Evolutionary conservation across 352 stramenopile species (phyloP), one percentile per base, ranked within the genome.

Genomic region (Globisporangium middletonii): DNA sequence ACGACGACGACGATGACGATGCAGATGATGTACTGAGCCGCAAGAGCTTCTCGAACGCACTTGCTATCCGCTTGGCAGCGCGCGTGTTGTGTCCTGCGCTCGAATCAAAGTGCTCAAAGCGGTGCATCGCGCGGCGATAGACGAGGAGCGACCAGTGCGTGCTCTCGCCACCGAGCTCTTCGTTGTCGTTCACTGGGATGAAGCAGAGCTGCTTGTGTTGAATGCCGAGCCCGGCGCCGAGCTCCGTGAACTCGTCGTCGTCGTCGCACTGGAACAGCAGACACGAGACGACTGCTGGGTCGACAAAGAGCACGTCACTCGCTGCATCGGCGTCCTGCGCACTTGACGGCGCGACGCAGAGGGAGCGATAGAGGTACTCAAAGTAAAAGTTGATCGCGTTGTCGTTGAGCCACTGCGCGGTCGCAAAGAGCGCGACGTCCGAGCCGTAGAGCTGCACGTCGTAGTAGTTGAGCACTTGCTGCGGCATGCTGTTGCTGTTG

Each of bases 341-440:
- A 8, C 1, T 28, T 4, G 43, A 48, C n/a, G 43, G n/a, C 30
- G 50, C 33, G 35, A 68, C 42, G 58, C 67, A 77, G 7, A 64
- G 30, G 7, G 75, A 77, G 37, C 81, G 77, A 33, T 73, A 75
- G 30, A 91, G 45, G 57, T 76, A 85, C 64, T 86, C 72, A 50
- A 94, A 75, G 65, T 89, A 92, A 57, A 94, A 94, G 73, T 92
- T 83, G 60, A 94, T 71, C 26, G 80, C 66, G 30, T 83, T 92
- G 65, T 94, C 84, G 59, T 94, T 92, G 33, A 94, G 83, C 84
- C 84, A 94, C 59, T 84, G 63, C 12, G 44, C 60, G 13, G 50
- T 53, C 5, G 51, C 13, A 54, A 94, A 92, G 35, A 94, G 80
- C 70, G 59, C 68, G 35, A 92, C 77, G 62, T 94, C 84, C 60